Evolutionary conservation across 2,329 filamentous ascomycete species (phyloP), one percentile per base, ranked within the genome.

Genomic region (Xylariomycetidae sp.): DNA sequence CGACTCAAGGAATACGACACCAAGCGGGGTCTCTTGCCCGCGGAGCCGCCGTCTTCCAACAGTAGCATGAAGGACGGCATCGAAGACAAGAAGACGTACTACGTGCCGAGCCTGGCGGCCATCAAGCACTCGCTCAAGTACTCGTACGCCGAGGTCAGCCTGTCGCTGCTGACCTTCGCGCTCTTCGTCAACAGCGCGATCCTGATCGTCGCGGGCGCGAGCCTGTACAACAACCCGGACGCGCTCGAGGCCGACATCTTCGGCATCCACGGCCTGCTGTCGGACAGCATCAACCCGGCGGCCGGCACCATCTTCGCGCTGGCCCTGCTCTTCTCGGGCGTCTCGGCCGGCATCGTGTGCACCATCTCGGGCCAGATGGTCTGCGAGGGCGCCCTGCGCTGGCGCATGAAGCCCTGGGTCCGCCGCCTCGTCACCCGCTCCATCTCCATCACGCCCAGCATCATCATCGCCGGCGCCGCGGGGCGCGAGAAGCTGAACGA

Each of bases 351-450:
- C 5, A 86, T 94, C 22, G 82, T 94, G 3, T 94, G 88, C 63
- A 94, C 88, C 2, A 92, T 94, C 46, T 77, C 88, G 0, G 88
- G 88, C 0, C 88, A 94, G 57, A 92, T 94, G 80, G 82, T 94
- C 15, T 82, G 79, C 42, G 88, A 94, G 57, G 88, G 88, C 6
- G 85, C 88, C 40, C 58, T 94, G 27, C 77, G 78, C 29, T 88
- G 86, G 84, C 77, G 63, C 5, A 60, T 89, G 19, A 70, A 70
- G 40, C 88, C 88, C 0, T 94, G 88, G 88, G 51, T 89, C 8
- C 80, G 88, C 3, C 74, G 88, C 9, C 70, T 94, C 4, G 60
- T 90, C 31, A 94, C 88, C 0, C 75, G 88, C 16, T 77, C 73
- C 31, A 85, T 94, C 55, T 87, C 82, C 51, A 88, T 94, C 56